Evolutionary conservation across 306 rosid genomes (phyloP).

Genomic region (Calophaca sinica): DNA sequence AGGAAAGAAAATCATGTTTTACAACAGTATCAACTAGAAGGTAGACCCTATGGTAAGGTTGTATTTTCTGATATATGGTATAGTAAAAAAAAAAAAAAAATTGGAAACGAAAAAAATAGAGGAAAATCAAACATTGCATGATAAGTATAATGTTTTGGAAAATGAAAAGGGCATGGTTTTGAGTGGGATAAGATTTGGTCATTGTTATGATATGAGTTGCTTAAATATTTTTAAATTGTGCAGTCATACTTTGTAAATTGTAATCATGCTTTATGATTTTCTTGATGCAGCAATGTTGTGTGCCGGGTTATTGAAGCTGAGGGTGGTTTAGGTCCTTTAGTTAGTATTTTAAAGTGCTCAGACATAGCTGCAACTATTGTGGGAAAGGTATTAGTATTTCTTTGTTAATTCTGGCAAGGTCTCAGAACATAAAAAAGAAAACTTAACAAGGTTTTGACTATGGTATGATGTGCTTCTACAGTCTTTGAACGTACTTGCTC

Average conservation of each 20-base stretch:
- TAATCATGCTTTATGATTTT: conserved; percentile 32
- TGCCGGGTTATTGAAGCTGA: conserved; percentile 74
- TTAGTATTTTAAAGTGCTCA: conserved; percentile 60
- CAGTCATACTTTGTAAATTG: conserved; percentile 22
- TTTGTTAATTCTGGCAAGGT: conserved; percentile 32
- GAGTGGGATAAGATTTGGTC: conserved; percentile 4
- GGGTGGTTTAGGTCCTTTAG: conserved; percentile 70
- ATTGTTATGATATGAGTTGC: conserved; percentile 9
- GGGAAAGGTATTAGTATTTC: conserved; percentile 66
- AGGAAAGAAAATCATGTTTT: not conserved
- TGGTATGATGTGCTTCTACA: conserved; percentile 54
- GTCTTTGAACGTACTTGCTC: conserved; percentile 71
- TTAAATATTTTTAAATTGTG: conserved; percentile 33
- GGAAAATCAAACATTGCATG: conserved; percentile 24
- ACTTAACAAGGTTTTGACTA: conserved; percentile 38
- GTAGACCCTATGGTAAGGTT: conserved; percentile 11
- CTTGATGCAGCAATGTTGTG: conserved; percentile 70
- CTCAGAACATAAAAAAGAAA: conserved; percentile 10
- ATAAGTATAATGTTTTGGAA: conserved; percentile 16
- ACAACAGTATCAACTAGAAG: conserved; percentile 12
- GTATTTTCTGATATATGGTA: not conserved
- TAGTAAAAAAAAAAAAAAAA: not conserved
- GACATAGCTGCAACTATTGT: conserved; percentile 53
- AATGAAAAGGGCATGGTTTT: conserved; percentile 7
- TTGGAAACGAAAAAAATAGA: not conserved